phyloP scores from a whole-genome alignment of 176 grass and related monocot species.

The Chrysopogon serrulatus region DNA sequence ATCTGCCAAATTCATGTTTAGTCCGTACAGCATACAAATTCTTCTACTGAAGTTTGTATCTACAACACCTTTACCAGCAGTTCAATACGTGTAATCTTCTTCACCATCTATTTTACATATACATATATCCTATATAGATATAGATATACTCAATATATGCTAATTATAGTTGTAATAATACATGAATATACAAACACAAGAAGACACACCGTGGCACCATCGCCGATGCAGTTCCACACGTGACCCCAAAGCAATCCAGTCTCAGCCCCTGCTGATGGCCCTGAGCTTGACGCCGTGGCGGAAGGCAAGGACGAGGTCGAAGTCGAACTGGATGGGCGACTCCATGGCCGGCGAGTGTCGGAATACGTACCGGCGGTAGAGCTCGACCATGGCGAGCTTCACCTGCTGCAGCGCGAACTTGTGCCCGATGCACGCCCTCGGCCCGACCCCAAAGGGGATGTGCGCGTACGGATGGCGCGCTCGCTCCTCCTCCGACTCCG shows the following conservation, averaged over 20 bases:
- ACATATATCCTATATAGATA: background rate
- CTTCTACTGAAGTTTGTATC: background rate
- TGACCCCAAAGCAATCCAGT: no score
- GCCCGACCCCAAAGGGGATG: constrained; percentile 85
- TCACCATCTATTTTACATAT: background rate
- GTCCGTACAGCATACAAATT: background rate
- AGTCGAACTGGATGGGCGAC: constrained; percentile 80
- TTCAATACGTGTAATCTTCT: background rate
- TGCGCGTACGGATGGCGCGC: constrained; percentile 73
- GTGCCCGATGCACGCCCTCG: constrained; percentile 79
- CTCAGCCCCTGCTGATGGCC: constrained; percentile 30
- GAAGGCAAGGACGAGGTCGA: constrained; percentile 77
- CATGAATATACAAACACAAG: background rate
- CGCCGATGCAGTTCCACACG: background rate
- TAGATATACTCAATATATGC: background rate
- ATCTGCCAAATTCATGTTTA: background rate
- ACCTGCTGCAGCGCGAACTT: constrained; percentile 87
- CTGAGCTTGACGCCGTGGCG: constrained; percentile 82
- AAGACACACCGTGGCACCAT: background rate
- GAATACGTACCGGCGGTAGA: constrained; percentile 72
- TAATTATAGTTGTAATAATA: background rate
- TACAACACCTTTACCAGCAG: background rate
- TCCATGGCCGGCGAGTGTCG: constrained; percentile 78
- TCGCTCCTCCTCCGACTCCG: constrained; percentile 53
- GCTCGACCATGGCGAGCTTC: constrained; percentile 68